Percentiles rank a stretch among this genome's conserved stretches.
These are phyloP conservation scores for Heterobasidion irregulare DNA, from an alignment of 1,284 basidiomycete species.

Conservation along the genomic window DNA sequence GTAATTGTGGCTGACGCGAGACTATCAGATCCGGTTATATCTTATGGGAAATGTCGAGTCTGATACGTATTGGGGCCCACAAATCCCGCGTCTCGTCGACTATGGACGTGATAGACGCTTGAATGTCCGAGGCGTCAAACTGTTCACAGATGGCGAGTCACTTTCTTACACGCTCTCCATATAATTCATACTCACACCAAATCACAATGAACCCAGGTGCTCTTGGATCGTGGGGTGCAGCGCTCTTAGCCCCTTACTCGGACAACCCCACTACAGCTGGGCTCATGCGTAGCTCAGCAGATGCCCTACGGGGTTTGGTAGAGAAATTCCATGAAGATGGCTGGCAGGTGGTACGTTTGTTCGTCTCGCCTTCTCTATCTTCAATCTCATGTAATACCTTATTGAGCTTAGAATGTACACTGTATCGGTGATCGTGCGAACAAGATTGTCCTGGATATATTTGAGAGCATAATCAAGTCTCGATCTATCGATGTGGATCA, in stretches of 20 bases:
- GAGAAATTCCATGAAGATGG: constrained; percentile 57
- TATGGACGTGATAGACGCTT: constrained; percentile 58
- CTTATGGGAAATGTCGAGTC: constrained; percentile 62
- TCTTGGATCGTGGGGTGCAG: constrained; percentile 87
- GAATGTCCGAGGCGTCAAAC: constrained; percentile 73
- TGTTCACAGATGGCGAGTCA: constrained; percentile 68
- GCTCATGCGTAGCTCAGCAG: constrained; percentile 53
- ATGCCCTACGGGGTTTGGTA: constrained; percentile 47
- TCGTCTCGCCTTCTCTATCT: neutral
- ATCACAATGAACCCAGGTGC: constrained; percentile 45
- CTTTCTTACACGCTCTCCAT: neutral
- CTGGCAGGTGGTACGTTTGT: constrained; percentile 58
- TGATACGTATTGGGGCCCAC: constrained; percentile 57
- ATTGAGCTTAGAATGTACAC: constrained; percentile 64
- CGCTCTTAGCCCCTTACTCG: constrained; percentile 77
- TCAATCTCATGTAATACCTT: neutral
- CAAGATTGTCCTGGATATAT: constrained; percentile 71
- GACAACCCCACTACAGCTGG: constrained; percentile 70
- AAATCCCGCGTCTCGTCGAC: constrained; percentile 52
- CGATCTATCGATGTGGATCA: constrained; percentile 24
- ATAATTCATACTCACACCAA: neutral
- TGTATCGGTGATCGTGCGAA: constrained; percentile 92
- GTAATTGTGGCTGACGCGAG: neutral
- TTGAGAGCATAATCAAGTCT: constrained; percentile 41
- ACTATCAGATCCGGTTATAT: constrained; percentile 60